Base-by-base conservation (phyloP, 257 asterid genomes). In the Nicotiana sylvestris region DNA sequence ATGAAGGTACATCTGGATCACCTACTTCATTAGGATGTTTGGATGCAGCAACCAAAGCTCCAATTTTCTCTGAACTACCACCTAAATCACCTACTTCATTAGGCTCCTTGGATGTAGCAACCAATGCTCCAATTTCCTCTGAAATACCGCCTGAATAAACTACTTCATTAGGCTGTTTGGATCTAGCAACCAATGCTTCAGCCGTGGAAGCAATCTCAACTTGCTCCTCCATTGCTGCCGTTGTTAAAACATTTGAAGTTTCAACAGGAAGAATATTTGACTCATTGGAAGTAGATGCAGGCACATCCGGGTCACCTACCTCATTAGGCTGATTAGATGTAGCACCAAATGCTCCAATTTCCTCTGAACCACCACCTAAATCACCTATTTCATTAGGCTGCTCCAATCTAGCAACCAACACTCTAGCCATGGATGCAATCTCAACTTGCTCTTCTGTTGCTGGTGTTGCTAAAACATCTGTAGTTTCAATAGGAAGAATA, bases 11-110 rank as follows among this genome's bases (percentile, higher is more conserved):
- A 37, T 33, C 60, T 0, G 62, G 53, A 74, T 72, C 64, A 76
- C 78, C 81, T 53, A 82, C 81, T 65, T 58, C 86, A 84, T 69
- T 80, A 66, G 77, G 72, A 80, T 77, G 86, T 84, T 69, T 87
- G 55, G 49, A 83, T 18, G 66, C 60, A n/a, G 74, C 30, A 80
- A 51, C 69, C 33, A 15, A 33, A 78, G 25, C 29, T 61, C 46
- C 82, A 74, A 77, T 81, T 15, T 72, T 83, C 70, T 53, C 62
- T 57, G 70, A 78, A 78, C 33, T 60, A 60, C 60, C n/a, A 56
- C 39, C 66, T 0, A 61, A 35, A 77, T 76, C 62, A 76, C 70
- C 82, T 46, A 83, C 66, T 56, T 70, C 86, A 85, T 78, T 81
- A 57, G 81, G 81, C 82, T 61, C 87, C 81, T 78, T 86, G 65